Evolutionary conservation across 2,329 filamentous ascomycete species (phyloP), one percentile per base, ranked within the genome.

Genomic region (Claviceps humidiphila): DNA sequence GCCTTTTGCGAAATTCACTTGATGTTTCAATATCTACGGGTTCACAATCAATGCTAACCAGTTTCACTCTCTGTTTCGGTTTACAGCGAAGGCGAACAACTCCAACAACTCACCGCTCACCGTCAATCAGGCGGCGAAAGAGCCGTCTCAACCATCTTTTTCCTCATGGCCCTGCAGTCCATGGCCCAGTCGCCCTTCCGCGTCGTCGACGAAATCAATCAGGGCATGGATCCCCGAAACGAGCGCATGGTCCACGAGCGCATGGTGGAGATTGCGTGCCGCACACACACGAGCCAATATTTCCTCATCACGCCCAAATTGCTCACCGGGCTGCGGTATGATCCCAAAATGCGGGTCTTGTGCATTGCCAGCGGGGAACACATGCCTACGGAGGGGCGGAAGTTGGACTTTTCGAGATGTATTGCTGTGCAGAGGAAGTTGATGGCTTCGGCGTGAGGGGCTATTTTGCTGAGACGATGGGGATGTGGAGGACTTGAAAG

Each of bases 151-250:
- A 98, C 93, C 14, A 95, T 97, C 64, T 98, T 97, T 76, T 98
- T 94, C 71, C 87, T 98, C 53, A 97, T 98, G 90, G 89, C 93
- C 5, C 79, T 98, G 26, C 93, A 98, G 67, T 87, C 87, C 49
- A 83, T 98, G 61, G 91, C 93, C 16, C 86, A 89, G 61, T 89
- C 90, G 3, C 93, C 93, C 1, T 98, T 98, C 78, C 89, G 93
- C 50, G 91, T 98, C 49, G 93, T 98, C 54, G 93, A 98, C 69
- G 93, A 98, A 72, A 98, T 98, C 75, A 98, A 98, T 65, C 93
- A 98, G 71, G 93, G 93, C 58, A 98, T 98, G 93, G 93, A 98
- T 67, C 93, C 91, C 44, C 84, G 93, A 61, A 98, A 98, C 69
- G 93, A 98, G 70, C 87, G 93, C 60, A 94, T 96, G 81, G 90